Evolutionary conservation across 306 rosid genomes (phyloP).

Genomic region (Prunus armeniaca): DNA sequence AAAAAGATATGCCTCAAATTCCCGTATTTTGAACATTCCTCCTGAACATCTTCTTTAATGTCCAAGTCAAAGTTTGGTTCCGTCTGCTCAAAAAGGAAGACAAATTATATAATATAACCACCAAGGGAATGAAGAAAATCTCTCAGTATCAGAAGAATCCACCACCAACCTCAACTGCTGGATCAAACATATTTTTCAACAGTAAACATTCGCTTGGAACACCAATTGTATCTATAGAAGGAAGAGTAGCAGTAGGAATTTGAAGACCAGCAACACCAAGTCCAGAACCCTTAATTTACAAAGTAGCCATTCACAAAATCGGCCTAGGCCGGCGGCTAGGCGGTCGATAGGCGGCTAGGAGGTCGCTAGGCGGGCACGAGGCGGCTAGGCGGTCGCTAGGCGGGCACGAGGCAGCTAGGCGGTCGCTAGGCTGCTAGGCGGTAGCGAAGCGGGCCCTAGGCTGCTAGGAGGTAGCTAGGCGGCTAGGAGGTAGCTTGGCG

Average conservation of each 20-base stretch:
- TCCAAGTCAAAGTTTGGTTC: conserved; percentile 86
- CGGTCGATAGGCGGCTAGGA: no score
- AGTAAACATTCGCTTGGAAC: conserved; percentile 85
- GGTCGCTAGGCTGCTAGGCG: no score
- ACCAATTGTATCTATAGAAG: conserved; percentile 63
- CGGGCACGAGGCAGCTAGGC: no score
- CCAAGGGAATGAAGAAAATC: not conserved
- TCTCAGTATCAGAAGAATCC: not conserved
- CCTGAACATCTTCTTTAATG: conserved; percentile 87
- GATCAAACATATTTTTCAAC: conserved; percentile 91
- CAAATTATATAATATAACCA: conserved; percentile 13
- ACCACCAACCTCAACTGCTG: conserved; percentile 69
- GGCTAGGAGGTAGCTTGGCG: no score
- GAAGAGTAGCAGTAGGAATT: conserved; percentile 41
- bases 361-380: no score
- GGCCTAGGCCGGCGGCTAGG: no score
- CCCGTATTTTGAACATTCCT: conserved; percentile 85
- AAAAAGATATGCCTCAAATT: conserved; percentile 63
- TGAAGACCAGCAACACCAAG: conserved; percentile 59
- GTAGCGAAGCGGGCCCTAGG: no score
- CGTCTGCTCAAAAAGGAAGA: conserved; percentile 42
- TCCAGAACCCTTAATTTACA: conserved; percentile 24
- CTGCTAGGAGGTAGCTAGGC: no score
- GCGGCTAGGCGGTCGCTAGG: no score
- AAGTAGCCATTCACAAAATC: no score